Conservation (phyloP, 169 alveolate species). For the Plasmodium yoelii region DNA sequence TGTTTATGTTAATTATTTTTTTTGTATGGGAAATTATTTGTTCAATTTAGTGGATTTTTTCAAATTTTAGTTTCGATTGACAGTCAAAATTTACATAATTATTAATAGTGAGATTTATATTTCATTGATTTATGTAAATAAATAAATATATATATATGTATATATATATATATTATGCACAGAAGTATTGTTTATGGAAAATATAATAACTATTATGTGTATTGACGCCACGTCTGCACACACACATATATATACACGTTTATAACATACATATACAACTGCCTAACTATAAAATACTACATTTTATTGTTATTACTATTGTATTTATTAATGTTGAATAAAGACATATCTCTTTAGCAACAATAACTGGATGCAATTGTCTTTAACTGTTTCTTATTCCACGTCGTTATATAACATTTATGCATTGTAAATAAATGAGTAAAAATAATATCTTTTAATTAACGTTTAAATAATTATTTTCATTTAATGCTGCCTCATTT, state of each 20-base stretch:
- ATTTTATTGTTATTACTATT: not conserved
- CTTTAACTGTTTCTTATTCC: not conserved
- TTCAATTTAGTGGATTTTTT: not conserved
- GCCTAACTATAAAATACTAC: not conserved
- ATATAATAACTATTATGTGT: no score
- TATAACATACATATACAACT: not conserved
- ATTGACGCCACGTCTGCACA: no score
- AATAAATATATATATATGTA: no score
- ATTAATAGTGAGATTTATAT: not conserved
- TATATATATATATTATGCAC: not conserved
- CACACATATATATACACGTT: not conserved
- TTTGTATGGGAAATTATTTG: not conserved
- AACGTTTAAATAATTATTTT: conserved; percentile 34
- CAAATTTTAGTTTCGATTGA: no score
- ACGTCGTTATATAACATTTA: conserved; percentile 6
- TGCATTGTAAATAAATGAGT: conserved; percentile 11
- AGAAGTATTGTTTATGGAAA: not conserved
- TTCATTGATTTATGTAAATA: conserved; percentile 1
- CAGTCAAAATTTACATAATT: not conserved
- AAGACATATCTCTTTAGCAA: not conserved
- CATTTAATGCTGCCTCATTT: not conserved
- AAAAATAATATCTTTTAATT: conserved; percentile 31
- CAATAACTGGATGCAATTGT: not conserved
- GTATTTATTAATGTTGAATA: not conserved
- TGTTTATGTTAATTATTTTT: conserved; percentile 9